These are phyloP conservation scores for Vinca minor DNA, from an alignment of 257 asterid species.

Conservation along the genomic window DNA sequence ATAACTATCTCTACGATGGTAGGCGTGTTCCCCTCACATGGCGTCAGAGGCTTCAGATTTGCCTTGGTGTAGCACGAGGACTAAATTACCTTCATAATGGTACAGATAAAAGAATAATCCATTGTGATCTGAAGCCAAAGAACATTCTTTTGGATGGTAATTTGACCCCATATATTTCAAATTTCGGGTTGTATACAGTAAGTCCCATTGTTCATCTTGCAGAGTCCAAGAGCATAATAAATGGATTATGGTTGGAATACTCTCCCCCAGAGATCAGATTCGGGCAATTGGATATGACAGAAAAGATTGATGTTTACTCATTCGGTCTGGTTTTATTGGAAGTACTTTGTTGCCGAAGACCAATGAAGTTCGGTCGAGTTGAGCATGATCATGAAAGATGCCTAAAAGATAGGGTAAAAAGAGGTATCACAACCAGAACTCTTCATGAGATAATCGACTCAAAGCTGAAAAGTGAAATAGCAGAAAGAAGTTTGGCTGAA, in stretches of 20 bases:
- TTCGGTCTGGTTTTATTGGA: constrained; percentile 14
- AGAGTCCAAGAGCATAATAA: not conserved
- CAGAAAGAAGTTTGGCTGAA: too few relatives aligned
- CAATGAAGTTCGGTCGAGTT: not conserved
- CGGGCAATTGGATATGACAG: not conserved
- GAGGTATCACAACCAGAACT: not conserved
- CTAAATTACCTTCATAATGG: too few relatives aligned
- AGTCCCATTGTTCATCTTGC: not conserved
- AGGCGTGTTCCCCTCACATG: not conserved
- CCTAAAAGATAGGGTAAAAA: not conserved
- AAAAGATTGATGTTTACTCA: too few relatives aligned
- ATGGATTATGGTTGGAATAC: not conserved
- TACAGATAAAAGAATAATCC: too few relatives aligned
- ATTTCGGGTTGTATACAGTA: not conserved
- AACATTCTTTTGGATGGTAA: too few relatives aligned
- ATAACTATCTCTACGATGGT: not conserved
- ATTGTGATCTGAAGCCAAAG: too few relatives aligned
- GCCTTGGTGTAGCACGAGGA: constrained; percentile 9
- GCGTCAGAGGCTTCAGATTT: constrained; percentile 9
- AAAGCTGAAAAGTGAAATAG: not conserved
- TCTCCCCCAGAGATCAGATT: not conserved
- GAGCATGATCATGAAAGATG: not conserved
- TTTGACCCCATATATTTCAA: not conserved
- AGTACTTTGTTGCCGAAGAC: constrained; percentile 1
- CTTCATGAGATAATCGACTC: not conserved